These are phyloP conservation scores for Diaporthe vexans DNA, from an alignment of 2,329 filamentous ascomycete species.

Conservation along the genomic window DNA sequence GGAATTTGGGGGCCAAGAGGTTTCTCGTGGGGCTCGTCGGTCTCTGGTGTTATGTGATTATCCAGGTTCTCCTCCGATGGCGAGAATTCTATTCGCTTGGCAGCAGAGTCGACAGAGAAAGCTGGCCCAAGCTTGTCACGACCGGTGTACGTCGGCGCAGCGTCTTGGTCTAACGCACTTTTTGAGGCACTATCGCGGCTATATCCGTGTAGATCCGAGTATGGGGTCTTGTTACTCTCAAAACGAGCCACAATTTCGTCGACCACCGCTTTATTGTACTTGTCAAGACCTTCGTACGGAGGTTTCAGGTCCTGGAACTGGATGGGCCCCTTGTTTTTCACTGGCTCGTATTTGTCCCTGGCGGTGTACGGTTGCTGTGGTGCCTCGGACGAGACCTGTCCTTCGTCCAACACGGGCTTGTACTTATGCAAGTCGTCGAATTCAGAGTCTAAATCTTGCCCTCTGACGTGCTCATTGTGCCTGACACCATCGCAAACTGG, in stretches of 20 bases:
- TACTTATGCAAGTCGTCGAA: conserved; percentile 56
- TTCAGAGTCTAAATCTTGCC: conserved; percentile 49
- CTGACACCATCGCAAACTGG: conserved; percentile 44
- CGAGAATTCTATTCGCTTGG: not conserved
- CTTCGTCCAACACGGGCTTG: conserved; percentile 53
- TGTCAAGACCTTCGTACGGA: conserved; percentile 58
- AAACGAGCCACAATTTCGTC: conserved; percentile 23
- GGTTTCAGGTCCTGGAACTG: conserved; percentile 46
- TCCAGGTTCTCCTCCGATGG: conserved; percentile 58
- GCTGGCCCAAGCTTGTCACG: conserved; percentile 56
- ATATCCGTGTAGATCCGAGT: not conserved
- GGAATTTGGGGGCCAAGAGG: conserved; percentile 48
- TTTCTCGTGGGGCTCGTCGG: conserved; percentile 28
- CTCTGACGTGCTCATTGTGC: conserved; percentile 44
- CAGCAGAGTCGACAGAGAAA: not conserved
- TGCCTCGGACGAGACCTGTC: conserved; percentile 46
- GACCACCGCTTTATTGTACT: conserved; percentile 52
- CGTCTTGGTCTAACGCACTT: conserved; percentile 43
- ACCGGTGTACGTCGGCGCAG: conserved; percentile 56
- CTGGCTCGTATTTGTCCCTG: conserved; percentile 51
- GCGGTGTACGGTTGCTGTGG: conserved; percentile 43
- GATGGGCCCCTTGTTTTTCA: conserved; percentile 51
- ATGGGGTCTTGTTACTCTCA: not conserved
- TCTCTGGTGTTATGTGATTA: conserved; percentile 47
- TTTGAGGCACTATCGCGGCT: not conserved